Percentiles rank a stretch among this genome's conserved stretches.
Conservation (phyloP, 2,329 filamentous ascomycete genomes). For the Xylariaceae sp. region DNA sequence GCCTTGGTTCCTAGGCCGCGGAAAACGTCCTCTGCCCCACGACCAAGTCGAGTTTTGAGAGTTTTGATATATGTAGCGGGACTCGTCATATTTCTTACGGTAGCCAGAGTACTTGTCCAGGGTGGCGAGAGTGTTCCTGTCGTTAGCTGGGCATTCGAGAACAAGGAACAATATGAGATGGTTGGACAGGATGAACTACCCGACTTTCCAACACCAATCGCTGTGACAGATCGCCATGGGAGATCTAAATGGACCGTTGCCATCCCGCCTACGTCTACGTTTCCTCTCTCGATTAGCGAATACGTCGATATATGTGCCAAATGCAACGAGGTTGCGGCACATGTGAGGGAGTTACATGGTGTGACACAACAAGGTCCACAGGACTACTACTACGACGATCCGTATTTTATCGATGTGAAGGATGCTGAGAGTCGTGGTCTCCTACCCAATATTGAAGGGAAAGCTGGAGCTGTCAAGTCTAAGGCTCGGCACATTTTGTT, state of each 20-base stretch:
- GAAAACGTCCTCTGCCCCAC: slow-evolving; percentile 54
- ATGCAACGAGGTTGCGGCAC: slow-evolving; percentile 60
- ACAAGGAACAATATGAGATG: slow-evolving; percentile 58
- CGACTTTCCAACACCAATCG: slow-evolving; percentile 67
- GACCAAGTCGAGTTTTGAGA: slow-evolving; percentile 55
- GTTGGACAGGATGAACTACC: slow-evolving; percentile 63
- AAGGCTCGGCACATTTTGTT: slow-evolving; percentile 37
- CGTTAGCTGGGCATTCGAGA: slow-evolving; percentile 37
- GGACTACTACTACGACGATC: slow-evolving; percentile 59
- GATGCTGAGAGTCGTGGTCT: slow-evolving; percentile 66
- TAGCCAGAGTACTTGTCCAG: slow-evolving; percentile 35
- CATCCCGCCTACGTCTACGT: slow-evolving; percentile 63
- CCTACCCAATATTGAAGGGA: slow-evolving; percentile 45
- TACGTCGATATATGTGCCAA: slow-evolving; percentile 68
- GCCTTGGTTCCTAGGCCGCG: slow-evolving; percentile 62
- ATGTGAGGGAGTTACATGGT: slow-evolving; percentile 49
- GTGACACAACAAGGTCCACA: slow-evolving; percentile 43
- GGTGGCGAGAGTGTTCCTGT: slow-evolving; percentile 29
- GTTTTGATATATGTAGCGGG: slow-evolving; percentile 51
- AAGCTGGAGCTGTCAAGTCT: slow-evolving; percentile 36
- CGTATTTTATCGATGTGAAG: slow-evolving; percentile 68
- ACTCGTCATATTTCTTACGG: slow-evolving; percentile 49
- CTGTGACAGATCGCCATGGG: slow-evolving; percentile 62
- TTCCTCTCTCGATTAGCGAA: slow-evolving; percentile 62
- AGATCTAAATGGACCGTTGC: slow-evolving; percentile 75